Evolutionary conservation across 495 filamentous ascomycete genomes (phyloP).

Genomic region (Umbilicaria muhlenbergii): DNA sequence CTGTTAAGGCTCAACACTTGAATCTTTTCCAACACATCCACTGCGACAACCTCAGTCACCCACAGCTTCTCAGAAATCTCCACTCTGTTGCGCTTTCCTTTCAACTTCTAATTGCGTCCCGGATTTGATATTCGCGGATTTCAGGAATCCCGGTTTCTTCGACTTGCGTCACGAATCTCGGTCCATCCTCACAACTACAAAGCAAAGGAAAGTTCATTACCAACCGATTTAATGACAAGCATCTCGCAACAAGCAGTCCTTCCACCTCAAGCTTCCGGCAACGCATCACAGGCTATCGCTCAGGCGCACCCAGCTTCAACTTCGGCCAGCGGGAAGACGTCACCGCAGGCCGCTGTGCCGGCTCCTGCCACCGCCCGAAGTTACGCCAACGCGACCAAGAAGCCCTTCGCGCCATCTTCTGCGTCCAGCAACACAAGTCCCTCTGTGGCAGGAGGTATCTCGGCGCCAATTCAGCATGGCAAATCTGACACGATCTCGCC

Average conservation of each 20-base stretch:
- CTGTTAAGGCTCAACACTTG: constrained; percentile 9
- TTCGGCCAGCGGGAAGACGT: constrained; percentile 44
- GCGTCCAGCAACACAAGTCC: constrained; percentile 53
- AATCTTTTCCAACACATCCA: constrained; percentile 1
- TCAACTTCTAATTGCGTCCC: constrained; percentile 7
- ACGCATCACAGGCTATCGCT: constrained; percentile 28
- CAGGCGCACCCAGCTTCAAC: constrained; percentile 33
- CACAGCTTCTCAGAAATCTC: constrained; percentile 1
- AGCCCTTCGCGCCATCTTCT: constrained; percentile 45
- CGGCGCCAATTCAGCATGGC: constrained; percentile 56
- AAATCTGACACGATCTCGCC: constrained; percentile 62
- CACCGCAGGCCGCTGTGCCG: constrained; percentile 50
- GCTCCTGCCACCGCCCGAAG: constrained; percentile 34
- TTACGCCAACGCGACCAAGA: constrained; percentile 67
- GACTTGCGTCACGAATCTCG: constrained; percentile 14
- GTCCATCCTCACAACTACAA: constrained; percentile 13
- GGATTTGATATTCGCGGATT: constrained; percentile 32
- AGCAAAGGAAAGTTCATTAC: constrained; percentile 7
- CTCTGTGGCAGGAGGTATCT: constrained; percentile 53
- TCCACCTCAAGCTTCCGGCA: constrained; percentile 40
- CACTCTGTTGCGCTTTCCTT: constrained; percentile 10
- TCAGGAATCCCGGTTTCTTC: constrained; percentile 2
- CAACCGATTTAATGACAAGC: constrained; percentile 18
- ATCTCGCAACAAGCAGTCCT: constrained; percentile 27
- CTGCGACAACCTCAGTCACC: background rate